phyloP scores from a whole-genome alignment of 2,329 filamentous ascomycete genomes.

The Helotiales sp. region DNA sequence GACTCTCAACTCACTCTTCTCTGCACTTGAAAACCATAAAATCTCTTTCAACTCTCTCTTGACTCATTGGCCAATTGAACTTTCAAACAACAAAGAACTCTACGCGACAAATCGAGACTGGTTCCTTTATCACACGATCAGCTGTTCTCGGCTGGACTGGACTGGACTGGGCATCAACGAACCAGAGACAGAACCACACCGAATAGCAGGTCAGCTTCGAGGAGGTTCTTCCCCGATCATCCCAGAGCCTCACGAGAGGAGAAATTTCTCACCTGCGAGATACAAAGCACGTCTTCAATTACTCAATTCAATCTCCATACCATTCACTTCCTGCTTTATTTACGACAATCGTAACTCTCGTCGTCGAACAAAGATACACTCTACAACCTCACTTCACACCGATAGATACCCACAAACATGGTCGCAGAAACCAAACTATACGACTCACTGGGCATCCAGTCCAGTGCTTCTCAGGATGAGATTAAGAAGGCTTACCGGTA shows the following conservation, averaged over 20 bases:
- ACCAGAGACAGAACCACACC: conserved; percentile 3
- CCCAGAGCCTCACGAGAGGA: too few species aligned
- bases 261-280: too few species aligned
- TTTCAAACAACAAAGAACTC: neutral
- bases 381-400: neutral
- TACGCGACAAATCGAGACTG: neutral
- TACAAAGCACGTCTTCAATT: too few species aligned
- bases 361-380: neutral
- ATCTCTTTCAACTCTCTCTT: too few species aligned
- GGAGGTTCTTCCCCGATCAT: too few species aligned
- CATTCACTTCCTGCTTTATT: too few species aligned
- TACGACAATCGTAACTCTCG: too few species aligned
- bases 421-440: conserved; percentile 96
- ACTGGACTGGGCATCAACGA: neutral
- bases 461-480: conserved; percentile 83
- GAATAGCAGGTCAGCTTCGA: too few species aligned
- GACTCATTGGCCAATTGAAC: conserved; percentile 25
- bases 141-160: conserved; percentile 13
- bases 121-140: conserved; percentile 23
- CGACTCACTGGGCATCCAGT: conserved; percentile 77
- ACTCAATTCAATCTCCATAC: too few species aligned
- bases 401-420: conserved; percentile 55
- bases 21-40: conserved; percentile 4
- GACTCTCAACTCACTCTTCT: too few species aligned
- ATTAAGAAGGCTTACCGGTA: conserved; percentile 96